These are phyloP conservation scores for Botrytis cinerea DNA, from an alignment of 2,329 filamentous ascomycete species.

Conservation along the genomic window DNA sequence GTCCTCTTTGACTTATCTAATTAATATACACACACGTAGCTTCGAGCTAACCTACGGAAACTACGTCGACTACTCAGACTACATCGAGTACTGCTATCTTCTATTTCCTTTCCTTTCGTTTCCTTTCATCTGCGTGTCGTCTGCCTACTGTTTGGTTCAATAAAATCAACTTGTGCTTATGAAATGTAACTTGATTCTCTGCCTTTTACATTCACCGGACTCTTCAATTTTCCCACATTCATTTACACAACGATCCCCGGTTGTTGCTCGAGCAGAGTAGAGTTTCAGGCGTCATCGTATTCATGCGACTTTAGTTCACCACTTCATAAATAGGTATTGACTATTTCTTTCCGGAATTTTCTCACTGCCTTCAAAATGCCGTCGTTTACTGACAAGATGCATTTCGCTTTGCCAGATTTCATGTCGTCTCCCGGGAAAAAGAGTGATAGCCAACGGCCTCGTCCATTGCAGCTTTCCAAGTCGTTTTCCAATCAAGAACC, in stretches of 20 bases:
- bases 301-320: slow-evolving; percentile 36
- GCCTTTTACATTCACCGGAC: background rate
- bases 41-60: background rate
- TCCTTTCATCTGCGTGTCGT: background rate
- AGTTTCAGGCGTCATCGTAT: slow-evolving; percentile 39
- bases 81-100: slow-evolving; percentile 2
- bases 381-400: slow-evolving; percentile 38
- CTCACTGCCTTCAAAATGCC: slow-evolving; percentile 25
- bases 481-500: slow-evolving; percentile 45
- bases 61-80: background rate
- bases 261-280: slow-evolving; percentile 32
- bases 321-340: slow-evolving; percentile 29
- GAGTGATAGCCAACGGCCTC: slow-evolving; percentile 37
- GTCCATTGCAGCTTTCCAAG: slow-evolving; percentile 43
- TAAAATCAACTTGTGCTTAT: slow-evolving; percentile 9
- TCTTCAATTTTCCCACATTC: slow-evolving; percentile 31
- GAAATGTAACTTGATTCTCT: slow-evolving; percentile 32
- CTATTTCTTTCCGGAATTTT: slow-evolving; percentile 12
- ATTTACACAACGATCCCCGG: slow-evolving; percentile 34
- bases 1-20: background rate
- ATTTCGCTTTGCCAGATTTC: slow-evolving; percentile 39
- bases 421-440: slow-evolving; percentile 39
- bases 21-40: background rate
- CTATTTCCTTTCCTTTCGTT: background rate
- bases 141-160: background rate